Percentiles rank a stretch among this genome's conserved stretches.
These are phyloP conservation scores for Steccherinum ochraceum DNA, from an alignment of 768 basidiomycete genomes.

Conservation along the genomic window DNA sequence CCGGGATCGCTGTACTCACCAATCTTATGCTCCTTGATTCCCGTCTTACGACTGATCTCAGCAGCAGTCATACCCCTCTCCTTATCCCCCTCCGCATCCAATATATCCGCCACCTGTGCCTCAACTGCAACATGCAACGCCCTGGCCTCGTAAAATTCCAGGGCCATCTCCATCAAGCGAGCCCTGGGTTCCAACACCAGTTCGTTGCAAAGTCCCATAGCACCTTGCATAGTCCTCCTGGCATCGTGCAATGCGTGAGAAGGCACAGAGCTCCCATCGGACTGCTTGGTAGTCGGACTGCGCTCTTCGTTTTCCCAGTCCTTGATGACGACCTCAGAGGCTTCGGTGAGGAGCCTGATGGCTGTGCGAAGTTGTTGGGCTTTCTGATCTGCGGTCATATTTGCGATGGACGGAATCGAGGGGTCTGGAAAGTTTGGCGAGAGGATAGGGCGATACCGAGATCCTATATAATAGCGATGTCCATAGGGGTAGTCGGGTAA, in stretches of 20 bases:
- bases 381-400: conserved; percentile 1
- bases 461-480: not conserved
- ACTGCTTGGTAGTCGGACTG: not conserved
- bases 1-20: not conserved
- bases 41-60: not conserved
- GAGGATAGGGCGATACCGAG: not conserved
- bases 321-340: conserved; percentile 7
- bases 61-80: not conserved
- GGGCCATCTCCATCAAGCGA: not conserved
- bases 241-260: conserved; percentile 1
- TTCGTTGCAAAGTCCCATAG: not conserved
- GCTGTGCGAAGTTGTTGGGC: not conserved
- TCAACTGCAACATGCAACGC: not conserved
- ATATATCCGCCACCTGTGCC: not conserved
- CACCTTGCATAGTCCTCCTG: not conserved
- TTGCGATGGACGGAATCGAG: not conserved
- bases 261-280: not conserved
- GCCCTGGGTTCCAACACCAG: not conserved
- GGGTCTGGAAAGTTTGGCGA: not conserved
- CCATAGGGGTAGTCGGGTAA: too few species aligned
- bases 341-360: conserved; percentile 2
- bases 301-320: conserved; percentile 7
- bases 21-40: not conserved
- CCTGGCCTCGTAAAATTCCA: not conserved
- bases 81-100: not conserved